phyloP scores from a whole-genome alignment of 352 stramenopile genomes.

The Plasmopara viticola region DNA sequence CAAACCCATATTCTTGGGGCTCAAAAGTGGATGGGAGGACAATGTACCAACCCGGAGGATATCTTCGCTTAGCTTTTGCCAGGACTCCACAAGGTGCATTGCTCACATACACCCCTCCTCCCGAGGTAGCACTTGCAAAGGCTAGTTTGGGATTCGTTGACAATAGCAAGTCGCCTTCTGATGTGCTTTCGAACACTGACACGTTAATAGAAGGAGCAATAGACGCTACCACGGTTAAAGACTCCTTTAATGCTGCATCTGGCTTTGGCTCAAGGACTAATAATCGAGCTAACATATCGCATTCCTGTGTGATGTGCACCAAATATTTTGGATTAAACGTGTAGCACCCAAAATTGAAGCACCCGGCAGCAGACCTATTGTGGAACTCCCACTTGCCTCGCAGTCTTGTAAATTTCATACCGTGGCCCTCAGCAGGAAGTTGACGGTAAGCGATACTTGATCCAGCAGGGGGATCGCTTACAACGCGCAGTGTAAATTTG shows the following conservation, averaged over 20 bases:
- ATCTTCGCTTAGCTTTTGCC: constrained; percentile 27
- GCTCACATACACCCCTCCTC: constrained; percentile 45
- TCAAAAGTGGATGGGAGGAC: constrained; percentile 76
- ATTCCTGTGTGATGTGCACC: constrained; percentile 46
- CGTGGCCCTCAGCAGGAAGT: constrained; percentile 49
- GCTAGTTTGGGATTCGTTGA: constrained; percentile 55
- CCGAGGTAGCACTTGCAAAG: constrained; percentile 47
- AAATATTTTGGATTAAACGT: constrained; percentile 80
- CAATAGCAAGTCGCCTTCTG: constrained; percentile 46
- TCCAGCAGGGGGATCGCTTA: constrained; percentile 47
- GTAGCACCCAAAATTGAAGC: constrained; percentile 76
- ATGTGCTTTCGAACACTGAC: constrained; percentile 59
- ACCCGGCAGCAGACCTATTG: constrained; percentile 57
- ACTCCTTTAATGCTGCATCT: constrained; percentile 6
- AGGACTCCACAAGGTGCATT: constrained; percentile 49
- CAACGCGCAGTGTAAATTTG: constrained; percentile 50
- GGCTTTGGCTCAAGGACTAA: constrained; percentile 22
- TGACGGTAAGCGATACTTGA: constrained; percentile 20
- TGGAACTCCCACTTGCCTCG: constrained; percentile 43
- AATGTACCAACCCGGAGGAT: constrained; percentile 58
- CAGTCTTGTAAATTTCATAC: constrained; percentile 39
- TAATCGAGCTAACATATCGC: constrained; percentile 48
- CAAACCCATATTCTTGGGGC: constrained; percentile 44
- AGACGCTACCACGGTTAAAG: constrained; percentile 7
- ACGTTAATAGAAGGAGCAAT: constrained; percentile 56